These are phyloP conservation scores for Yamadazyma philogaea DNA, from an alignment of 805 yeast genomes.

Conservation along the genomic window DNA sequence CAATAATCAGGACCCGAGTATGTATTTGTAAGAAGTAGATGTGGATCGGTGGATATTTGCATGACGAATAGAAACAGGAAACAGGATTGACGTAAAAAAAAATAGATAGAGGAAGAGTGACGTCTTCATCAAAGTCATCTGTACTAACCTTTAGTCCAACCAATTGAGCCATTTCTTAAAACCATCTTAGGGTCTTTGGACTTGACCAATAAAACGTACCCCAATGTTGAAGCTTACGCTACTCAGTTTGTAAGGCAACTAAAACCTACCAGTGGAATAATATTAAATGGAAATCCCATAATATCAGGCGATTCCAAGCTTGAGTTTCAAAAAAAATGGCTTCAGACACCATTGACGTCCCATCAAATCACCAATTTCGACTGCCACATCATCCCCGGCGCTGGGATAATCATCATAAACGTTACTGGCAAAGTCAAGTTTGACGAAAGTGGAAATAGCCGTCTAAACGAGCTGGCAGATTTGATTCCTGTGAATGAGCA, in stretches of 20 bases:
- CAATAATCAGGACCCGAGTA: conserved; percentile 17
- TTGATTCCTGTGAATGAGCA: conserved; percentile 26
- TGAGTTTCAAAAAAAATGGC: conserved; percentile 59
- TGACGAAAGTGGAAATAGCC: conserved; percentile 71
- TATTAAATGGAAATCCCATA: conserved; percentile 58
- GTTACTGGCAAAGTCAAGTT: conserved; percentile 63
- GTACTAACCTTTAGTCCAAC: conserved; percentile 19
- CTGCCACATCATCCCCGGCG: conserved; percentile 65
- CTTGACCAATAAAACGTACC: conserved; percentile 27
- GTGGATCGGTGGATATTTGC: too few species aligned
- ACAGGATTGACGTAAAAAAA: too few species aligned
- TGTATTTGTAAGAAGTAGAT: conserved; percentile 10
- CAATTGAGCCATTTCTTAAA: conserved; percentile 40
- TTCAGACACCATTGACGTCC: conserved; percentile 52
- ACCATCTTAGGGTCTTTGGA: conserved; percentile 34
- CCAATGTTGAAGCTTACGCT: conserved; percentile 40
- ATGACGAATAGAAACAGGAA: too few species aligned
- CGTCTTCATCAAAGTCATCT: too few species aligned
- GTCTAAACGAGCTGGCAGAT: conserved; percentile 63
- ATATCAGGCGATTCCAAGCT: conserved; percentile 32
- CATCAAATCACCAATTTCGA: conserved; percentile 66
- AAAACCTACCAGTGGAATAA: conserved; percentile 49
- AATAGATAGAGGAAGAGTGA: too few species aligned
- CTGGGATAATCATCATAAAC: conserved; percentile 51
- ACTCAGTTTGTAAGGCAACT: conserved; percentile 50